A percentile compares a stretch with the other conserved stretches of the same genome.
These are phyloP conservation scores for Carex parvula DNA, from an alignment of 176 grass and related monocot genomes.

Conservation along the genomic window DNA sequence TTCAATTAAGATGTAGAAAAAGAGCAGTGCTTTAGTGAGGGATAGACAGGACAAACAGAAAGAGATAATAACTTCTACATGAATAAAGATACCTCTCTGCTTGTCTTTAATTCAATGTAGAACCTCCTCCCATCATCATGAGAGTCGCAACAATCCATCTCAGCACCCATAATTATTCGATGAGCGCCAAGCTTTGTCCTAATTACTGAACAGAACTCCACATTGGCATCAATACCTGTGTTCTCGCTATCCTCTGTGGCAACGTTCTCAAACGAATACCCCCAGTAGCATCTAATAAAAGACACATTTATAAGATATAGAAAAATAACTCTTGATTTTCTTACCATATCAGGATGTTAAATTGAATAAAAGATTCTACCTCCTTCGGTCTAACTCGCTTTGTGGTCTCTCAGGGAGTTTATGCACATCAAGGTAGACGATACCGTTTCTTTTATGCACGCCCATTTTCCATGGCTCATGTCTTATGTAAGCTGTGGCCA, in stretches of 20 bases:
- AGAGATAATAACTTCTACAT: slow-evolving; percentile 1
- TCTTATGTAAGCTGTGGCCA: slow-evolving; percentile 89
- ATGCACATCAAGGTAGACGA: slow-evolving; percentile 98
- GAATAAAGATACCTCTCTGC: slow-evolving; percentile 60
- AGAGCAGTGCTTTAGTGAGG: neutral
- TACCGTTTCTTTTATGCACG: slow-evolving; percentile 84
- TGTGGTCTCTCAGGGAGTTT: slow-evolving; percentile 89
- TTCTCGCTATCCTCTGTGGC: slow-evolving; percentile 78
- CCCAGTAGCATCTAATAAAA: slow-evolving; percentile 84
- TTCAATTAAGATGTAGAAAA: slow-evolving; percentile 4
- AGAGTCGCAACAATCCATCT: slow-evolving; percentile 99
- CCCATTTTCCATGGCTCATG: slow-evolving; percentile 99
- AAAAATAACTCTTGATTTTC: neutral
- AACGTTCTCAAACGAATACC: slow-evolving; percentile 96
- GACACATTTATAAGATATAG: neutral
- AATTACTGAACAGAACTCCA: slow-evolving; percentile 94
- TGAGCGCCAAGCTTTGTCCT: slow-evolving; percentile 98
- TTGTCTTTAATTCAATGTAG: slow-evolving; percentile 96
- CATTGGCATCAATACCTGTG: slow-evolving; percentile 93
- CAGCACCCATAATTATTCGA: slow-evolving; percentile 96
- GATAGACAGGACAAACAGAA: slow-evolving; percentile 18
- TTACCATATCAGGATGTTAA: slow-evolving; percentile 19
- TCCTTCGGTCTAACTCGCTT: slow-evolving; percentile 54
- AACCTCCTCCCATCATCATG: slow-evolving; percentile 89
- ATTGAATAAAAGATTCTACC: slow-evolving; percentile 39